Evolutionary conservation across 257 asterid species (phyloP), one percentile per base, ranked within the genome.

Genomic region (Nicotiana knightiana): DNA sequence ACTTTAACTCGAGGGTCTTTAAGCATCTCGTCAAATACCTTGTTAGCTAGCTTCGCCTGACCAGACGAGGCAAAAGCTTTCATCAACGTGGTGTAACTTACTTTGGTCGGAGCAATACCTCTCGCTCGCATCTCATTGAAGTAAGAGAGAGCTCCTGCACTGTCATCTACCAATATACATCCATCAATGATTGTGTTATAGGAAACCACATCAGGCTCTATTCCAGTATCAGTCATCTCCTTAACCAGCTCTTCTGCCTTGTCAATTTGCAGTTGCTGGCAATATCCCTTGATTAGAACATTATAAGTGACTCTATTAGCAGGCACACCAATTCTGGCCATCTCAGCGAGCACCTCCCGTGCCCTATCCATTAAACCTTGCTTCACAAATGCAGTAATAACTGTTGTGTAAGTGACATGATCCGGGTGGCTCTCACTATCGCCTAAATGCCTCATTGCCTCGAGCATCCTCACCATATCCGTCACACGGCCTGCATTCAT

Each of bases 31-130:
- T 96, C 98, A 30, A 96, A 96, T 32, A 96, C 97, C 86, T 89
- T 89, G 84, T 85, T 78, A 5, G 97, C 97, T 67, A 94, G 79
- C 84, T 93, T 96, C 3, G 99, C 97, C 82, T 96, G 98, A 9
- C 92, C 92, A 32, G 99, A 90, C 17, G 90, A 85, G 11, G 97
- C 97, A 66, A 96, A 96, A 70, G 99, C 98, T 84, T 96, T 96
- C 98, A 96, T 96, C 93, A 96, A 86, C 10, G 99, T 96, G 24
- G 99, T 96, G 88, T 94, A 96, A 71, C 97, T 94, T 9, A 96
- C 89, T 88, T 96, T 96, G 10, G 98, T 90, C 5, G 98, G 99
- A 37, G 95, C 92, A n/a, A 96, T 94, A 6, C 97, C 97, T 77
- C 94, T 90, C 79, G 89, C 88, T 62, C 98, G 89, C 99, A 96